These are phyloP conservation scores for Pulveroboletus ravenelii DNA, from an alignment of 768 basidiomycete genomes.

Conservation along the genomic window DNA sequence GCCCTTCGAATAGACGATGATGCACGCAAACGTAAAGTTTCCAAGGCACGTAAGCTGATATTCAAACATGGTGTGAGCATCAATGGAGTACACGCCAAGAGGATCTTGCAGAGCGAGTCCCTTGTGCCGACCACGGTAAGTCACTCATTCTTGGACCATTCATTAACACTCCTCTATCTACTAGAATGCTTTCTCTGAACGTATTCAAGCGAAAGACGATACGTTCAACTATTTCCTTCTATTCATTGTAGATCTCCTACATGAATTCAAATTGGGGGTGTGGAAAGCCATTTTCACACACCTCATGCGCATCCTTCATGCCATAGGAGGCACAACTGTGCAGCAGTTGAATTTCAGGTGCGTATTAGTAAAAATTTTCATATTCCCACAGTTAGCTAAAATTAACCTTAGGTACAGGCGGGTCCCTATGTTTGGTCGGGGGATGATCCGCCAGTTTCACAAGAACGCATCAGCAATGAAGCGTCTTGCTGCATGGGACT, in stretches of 20 bases:
- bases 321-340: no score
- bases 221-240: no score
- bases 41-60: not conserved
- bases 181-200: no score
- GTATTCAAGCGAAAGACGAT: not conserved
- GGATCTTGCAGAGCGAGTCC: not conserved
- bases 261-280: not conserved
- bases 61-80: not conserved
- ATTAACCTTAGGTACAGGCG: not conserved
- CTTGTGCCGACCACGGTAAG: not conserved
- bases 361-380: no score
- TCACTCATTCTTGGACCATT: no score
- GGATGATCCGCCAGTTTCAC: not conserved
- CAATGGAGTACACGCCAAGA: no score
- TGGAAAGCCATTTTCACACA: slow-evolving; percentile 1
- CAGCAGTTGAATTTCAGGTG: no score
- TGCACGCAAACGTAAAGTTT: rapidly evolving
- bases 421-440: not conserved
- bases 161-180: no score
- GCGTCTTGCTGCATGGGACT: not conserved
- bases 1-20: not conserved
- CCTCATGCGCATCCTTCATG: no score
- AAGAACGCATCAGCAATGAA: not conserved
- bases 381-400: not conserved
- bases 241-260: not conserved